Evolutionary conservation across 148 eudicot genomes (phyloP), one percentile per base, ranked within the genome.

Genomic region (Vaccinium myrtillus): DNA sequence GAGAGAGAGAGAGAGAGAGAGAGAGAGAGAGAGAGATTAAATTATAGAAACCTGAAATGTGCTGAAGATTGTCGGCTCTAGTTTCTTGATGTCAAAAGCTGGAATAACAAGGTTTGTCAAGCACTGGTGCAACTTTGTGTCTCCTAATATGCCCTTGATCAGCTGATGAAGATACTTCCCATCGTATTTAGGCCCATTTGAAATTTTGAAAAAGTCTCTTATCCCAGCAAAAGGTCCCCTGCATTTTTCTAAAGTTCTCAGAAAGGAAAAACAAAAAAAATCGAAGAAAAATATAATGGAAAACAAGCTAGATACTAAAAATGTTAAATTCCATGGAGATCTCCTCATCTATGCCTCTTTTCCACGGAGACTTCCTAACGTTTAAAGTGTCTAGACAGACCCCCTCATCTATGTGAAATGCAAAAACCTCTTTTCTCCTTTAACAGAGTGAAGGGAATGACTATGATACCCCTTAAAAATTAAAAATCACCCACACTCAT

Each of bases 51-150:
- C 88, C 88, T 83, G 79, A 53, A 9, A 88, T 16, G 84, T 74
- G 79, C 88, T 83, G 65, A 94, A 94, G 49, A 90, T 51, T 11
- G 89, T 87, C 15, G 95, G 95, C 70, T 92, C 91, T 32, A 90
- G 89, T 13, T 51, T 88, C 79, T 85, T 89, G 86, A 94, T 87
- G 84, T 94, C 97, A 56, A 94, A 94, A 51, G 91, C 81, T 1
- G 97, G 94, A 77, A 94, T 92, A 53, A 92, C 93, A 30, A 94
- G 84, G 79, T 81, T 90, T 30, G 95, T 92, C 79, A 93, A 81
- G 0, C 88, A 78, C 9, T 92, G 83, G 61, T 87, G 83, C 84
- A 93, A 54, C 85, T 82, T 92, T 77, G 80, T 90, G 32, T 86
- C 84, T 0, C 94, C 94, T 1, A 94, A 27, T 56, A 19, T 14